Base-by-base conservation (phyloP, 352 stramenopile genomes). In the Paralagenidium karlingii region DNA sequence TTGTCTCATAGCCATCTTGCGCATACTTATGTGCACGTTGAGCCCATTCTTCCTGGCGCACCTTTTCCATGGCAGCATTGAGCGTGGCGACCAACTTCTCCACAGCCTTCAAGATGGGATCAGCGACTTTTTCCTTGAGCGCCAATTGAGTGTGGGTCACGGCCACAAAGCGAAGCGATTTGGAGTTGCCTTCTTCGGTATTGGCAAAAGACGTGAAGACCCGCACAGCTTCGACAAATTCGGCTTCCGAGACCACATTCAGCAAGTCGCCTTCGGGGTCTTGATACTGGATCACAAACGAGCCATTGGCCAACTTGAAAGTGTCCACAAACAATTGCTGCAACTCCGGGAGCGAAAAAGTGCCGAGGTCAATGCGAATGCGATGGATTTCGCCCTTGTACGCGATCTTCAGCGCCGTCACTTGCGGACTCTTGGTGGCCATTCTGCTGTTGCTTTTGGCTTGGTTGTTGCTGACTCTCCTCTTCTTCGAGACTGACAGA, bases 301-400 rank as follows among this genome's bases (percentile, higher is more conserved):
- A 39, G 40, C 48, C 48, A 7, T 54, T 42, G 16, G 40, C 21
- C 26, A 91, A 54, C 12, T 43, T 24, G 24, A 85, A 91, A 24
- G 74, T 87, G 45, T 66, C 43, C 31, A 45, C 47, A 42, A 91
- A 82, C 21, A 86, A 55, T 22, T 43, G 55, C n/a, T 48, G 40
- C 21, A 91, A 56, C 20, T 62, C 38, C 16, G 50, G 51, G 10
- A 85, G 61, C 13, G 49, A 47, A 37, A 80, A 77, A 22, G 34
- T 34, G 24, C 27, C n/a, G n/a, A 87, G 54, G 47, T 87, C 59
- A 46, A 83, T 59, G 36, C 58, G 59, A 28, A 91, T 63, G 51
- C 77, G 74, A 56, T 87, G 74, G 42, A 91, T 80, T 54, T 91
- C 77, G 38, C 77, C 74, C 50, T 82, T 84, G 71, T 77, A 64